Percentiles rank a stretch among this genome's conserved stretches.
phyloP scores from a whole-genome alignment of 2,329 filamentous ascomycete genomes.

The Sporothrix inflata region DNA sequence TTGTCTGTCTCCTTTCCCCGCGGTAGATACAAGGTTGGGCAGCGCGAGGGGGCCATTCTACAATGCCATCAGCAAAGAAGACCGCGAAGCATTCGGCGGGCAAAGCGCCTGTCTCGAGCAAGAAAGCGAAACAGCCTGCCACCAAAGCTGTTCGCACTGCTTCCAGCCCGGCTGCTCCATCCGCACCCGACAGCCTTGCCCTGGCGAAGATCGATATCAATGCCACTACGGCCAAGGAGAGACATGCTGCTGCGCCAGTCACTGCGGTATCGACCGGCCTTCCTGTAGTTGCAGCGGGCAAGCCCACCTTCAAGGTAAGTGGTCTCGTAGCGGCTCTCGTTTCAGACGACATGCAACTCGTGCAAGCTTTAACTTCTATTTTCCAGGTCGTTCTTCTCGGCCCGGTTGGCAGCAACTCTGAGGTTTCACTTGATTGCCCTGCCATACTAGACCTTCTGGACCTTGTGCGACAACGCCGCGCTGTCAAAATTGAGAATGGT shows the following conservation, averaged over 20 bases:
- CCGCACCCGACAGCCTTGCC: not conserved
- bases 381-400: conserved; percentile 20
- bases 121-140: not conserved
- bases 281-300: not conserved
- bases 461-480: conserved; percentile 19
- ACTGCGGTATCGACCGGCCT: not conserved
- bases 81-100: conserved; percentile 61
- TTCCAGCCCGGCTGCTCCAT: not conserved
- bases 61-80: conserved; percentile 64
- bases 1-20: not conserved
- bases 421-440: not conserved
- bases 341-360: not conserved
- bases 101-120: not conserved
- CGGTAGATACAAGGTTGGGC: not conserved
- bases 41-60: conserved; percentile 63
- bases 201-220: not conserved
- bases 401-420: not conserved
- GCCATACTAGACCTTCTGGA: conserved; percentile 14
- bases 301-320: conserved; percentile 1
- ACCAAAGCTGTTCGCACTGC: not conserved
- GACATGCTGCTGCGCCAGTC: not conserved
- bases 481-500: conserved; percentile 29
- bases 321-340: not conserved
- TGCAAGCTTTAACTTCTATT: not conserved
- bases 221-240: not conserved